Evolutionary conservation across 208 protist genomes (phyloP), one percentile per base, ranked within the genome.

Genomic region (Trichomonas vaginalis): DNA sequence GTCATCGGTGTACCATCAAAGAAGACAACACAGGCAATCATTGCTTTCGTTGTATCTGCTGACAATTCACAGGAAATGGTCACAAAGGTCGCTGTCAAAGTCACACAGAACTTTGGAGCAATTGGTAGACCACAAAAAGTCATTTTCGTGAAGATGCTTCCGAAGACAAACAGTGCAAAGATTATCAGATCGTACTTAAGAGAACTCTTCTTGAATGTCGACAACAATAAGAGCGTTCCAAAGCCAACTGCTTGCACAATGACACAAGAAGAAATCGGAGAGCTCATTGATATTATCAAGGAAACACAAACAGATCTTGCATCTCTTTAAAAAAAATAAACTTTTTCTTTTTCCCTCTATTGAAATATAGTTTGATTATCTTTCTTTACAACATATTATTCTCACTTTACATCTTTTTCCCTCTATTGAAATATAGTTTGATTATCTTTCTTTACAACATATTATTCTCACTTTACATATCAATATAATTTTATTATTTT

Each of bases 1-100:
- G 98, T 98, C 32, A 97, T 99, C 17, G 98, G 98, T 51, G 86
- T 92, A 0, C 86, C 86, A 45, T 45, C 42, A n/a, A 42, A 42
- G 42, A 48, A 48, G n/a, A 45, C 86, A 48, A 45, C 40, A 17
- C 86, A 92, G 46, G 4, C 3, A 39, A 92, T 92, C 45, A 45
- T 92, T 32, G 86, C 86, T 92, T 92, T 92, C 45, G 86, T 92
- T 51, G 17, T 40, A 17, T 1, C 86, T 17, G 39, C 48, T 1
- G 86, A 92, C 15, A 92, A 47, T 17, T 35, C 45, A 49, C 4
- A 48, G 0, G 45, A 46, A 48, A 35, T 92, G 21, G 27, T 56
- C 1, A 47, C 15, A 8, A 27, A 92, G 37, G 86, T 92, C 14
- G 46, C 42, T 0, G 9, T 14, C 0, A 39, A 12, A 48, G 86